Conservation (phyloP, 305 asterid genomes). For the Solanum chacoense region DNA sequence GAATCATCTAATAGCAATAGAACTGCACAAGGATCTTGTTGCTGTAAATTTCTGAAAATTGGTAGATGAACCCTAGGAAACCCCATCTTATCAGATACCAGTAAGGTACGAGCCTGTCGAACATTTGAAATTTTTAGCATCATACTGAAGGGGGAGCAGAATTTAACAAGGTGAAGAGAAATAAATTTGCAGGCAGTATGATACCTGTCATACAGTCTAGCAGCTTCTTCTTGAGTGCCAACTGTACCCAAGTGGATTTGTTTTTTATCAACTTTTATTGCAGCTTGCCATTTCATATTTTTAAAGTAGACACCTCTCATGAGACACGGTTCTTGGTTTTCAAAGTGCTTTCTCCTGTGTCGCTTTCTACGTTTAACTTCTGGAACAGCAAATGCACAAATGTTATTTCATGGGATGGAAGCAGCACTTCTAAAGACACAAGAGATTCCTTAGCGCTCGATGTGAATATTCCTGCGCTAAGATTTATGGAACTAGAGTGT, state of each 20-base stretch:
- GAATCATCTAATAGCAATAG: background rate
- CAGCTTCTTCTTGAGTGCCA: constrained; percentile 94
- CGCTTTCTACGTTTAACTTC: constrained; percentile 79
- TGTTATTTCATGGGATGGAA: background rate
- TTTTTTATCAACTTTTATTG: constrained; percentile 93
- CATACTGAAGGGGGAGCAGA: background rate
- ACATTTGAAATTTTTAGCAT: background rate
- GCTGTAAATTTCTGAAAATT: background rate
- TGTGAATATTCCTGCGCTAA: background rate
- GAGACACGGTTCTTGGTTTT: constrained; percentile 65
- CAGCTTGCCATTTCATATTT: constrained; percentile 99
- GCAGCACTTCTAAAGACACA: background rate
- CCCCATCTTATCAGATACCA: background rate
- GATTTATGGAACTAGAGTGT: background rate
- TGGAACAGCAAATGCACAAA: constrained; percentile 9
- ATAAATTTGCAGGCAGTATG: background rate
- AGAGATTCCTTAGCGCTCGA: background rate
- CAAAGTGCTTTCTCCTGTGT: constrained; percentile 79
- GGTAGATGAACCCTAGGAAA: background rate
- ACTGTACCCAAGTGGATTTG: constrained; percentile 98
- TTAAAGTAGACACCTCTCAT: constrained; percentile 96
- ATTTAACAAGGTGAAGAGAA: background rate
- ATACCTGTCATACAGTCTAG: constrained; percentile 86
- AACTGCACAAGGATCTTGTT: background rate
- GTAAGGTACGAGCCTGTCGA: background rate